Conservation (phyloP, 495 filamentous ascomycete species). For the Lophiostoma macrostomum region DNA sequence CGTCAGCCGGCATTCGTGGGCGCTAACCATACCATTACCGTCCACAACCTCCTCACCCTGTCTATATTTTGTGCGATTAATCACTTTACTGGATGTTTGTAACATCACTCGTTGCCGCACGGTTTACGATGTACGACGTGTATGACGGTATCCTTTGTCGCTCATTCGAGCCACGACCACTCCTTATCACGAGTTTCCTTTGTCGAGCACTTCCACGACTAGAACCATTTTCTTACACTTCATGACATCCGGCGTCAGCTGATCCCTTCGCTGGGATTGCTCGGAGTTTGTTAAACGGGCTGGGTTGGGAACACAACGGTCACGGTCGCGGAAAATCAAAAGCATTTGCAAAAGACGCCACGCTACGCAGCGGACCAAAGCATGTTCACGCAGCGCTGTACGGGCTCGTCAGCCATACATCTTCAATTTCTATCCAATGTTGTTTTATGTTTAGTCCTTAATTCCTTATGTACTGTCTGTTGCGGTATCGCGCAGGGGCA, state of each 20-base stretch:
- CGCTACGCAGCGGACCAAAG: no score
- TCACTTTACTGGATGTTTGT: conserved; percentile 15
- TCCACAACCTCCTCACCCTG: background rate
- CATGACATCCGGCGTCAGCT: background rate
- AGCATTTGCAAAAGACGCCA: no score
- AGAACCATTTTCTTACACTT: background rate
- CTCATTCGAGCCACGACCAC: conserved; percentile 29
- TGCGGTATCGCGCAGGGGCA: background rate
- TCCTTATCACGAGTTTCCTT: conserved; percentile 35
- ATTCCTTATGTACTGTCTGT: conserved; percentile 11
- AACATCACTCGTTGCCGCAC: conserved; percentile 24
- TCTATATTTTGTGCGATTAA: conserved; percentile 26
- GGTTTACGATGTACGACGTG: conserved; percentile 31
- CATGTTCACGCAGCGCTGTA: conserved; percentile 13
- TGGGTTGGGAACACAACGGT: background rate
- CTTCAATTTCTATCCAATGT: background rate
- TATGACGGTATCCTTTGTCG: conserved; percentile 17
- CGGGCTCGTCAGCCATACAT: conserved; percentile 24
- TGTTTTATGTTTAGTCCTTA: conserved; percentile 17
- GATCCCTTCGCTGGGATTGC: conserved; percentile 2
- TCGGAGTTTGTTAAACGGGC: background rate
- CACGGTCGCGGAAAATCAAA: background rate
- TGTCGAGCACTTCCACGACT: conserved; percentile 8
- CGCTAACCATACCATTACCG: no score
- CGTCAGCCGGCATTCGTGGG: conserved; percentile 13